A percentile compares a stretch with the other conserved stretches of the same genome.
These are phyloP conservation scores for Myotisia sp. DNA, from an alignment of 2,329 filamentous ascomycete species.

Conservation along the genomic window DNA sequence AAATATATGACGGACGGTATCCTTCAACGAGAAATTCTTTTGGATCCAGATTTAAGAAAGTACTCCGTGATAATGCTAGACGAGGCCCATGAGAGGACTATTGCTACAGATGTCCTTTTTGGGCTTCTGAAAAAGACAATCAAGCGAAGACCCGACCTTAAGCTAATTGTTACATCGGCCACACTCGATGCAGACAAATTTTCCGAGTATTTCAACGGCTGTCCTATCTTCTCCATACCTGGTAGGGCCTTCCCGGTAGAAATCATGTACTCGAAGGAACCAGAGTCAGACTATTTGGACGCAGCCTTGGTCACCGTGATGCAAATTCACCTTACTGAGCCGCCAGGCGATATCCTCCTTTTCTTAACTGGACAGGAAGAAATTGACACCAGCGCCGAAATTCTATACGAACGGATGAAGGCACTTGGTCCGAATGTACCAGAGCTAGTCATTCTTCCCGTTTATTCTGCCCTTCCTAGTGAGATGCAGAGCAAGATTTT, in stretches of 20 bases:
- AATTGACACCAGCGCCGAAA: constrained; percentile 89
- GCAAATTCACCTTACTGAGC: constrained; percentile 93
- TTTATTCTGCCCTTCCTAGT: constrained; percentile 86
- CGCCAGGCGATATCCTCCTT: constrained; percentile 82
- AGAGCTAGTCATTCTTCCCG: constrained; percentile 80
- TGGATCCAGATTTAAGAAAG: constrained; percentile 74
- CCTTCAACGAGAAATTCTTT: constrained; percentile 84
- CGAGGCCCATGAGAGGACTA: constrained; percentile 93
- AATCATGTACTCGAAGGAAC: constrained; percentile 86
- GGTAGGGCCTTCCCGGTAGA: constrained; percentile 92
- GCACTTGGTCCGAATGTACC: constrained; percentile 79
- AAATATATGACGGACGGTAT: constrained; percentile 99
- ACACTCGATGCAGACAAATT: constrained; percentile 97
- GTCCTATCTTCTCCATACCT: constrained; percentile 91
- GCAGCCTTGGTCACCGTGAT: constrained; percentile 90
- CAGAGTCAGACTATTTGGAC: constrained; percentile 90
- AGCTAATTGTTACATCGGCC: constrained; percentile 90
- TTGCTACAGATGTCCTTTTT: constrained; percentile 89
- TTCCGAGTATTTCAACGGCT: constrained; percentile 87
- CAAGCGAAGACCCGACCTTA: constrained; percentile 71
- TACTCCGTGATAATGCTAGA: constrained; percentile 98
- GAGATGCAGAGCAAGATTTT: constrained; percentile 94
- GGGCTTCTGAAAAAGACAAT: constrained; percentile 87
- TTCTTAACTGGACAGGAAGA: constrained; percentile 97
- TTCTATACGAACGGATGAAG: constrained; percentile 91